These are phyloP conservation scores for Narthecium ossifragum DNA, from an alignment of 106 monocot genomes.

Conservation along the genomic window DNA sequence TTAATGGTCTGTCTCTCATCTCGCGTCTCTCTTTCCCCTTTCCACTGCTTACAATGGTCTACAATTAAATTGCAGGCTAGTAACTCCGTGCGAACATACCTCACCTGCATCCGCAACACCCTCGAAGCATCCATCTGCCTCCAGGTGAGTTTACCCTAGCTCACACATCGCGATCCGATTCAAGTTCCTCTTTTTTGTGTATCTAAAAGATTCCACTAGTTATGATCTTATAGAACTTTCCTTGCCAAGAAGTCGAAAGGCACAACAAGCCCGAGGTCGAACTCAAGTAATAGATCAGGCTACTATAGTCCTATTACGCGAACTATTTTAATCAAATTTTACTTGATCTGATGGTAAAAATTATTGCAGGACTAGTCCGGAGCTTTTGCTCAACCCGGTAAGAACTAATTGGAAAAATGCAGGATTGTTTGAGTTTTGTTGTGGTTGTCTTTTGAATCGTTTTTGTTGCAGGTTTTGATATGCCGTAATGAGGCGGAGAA, in stretches of 20 bases:
- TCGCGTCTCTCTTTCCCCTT: no score
- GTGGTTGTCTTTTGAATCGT: slow-evolving; percentile 1
- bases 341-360: neutral
- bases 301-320: neutral
- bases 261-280: slow-evolving; percentile 97
- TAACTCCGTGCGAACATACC: slow-evolving; percentile 69
- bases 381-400: slow-evolving; percentile 82
- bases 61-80: no score
- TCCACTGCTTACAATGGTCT: no score
- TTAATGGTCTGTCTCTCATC: no score
- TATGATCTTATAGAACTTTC: slow-evolving; percentile 62
- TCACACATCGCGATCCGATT: no score
- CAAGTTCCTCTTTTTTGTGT: neutral
- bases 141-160: no score
- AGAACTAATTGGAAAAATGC: slow-evolving; percentile 6
- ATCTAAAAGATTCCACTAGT: neutral
- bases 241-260: slow-evolving; percentile 94
- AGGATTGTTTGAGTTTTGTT: neutral
- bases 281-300: slow-evolving; percentile 70
- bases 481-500: slow-evolving; percentile 97
- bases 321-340: neutral
- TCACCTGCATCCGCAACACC: slow-evolving; percentile 93
- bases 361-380: slow-evolving; percentile 83
- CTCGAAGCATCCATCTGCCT: slow-evolving; percentile 94
- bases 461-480: slow-evolving; percentile 62